phyloP scores from a whole-genome alignment of 2,329 filamentous ascomycete species.

The Alternaria arborescens region DNA sequence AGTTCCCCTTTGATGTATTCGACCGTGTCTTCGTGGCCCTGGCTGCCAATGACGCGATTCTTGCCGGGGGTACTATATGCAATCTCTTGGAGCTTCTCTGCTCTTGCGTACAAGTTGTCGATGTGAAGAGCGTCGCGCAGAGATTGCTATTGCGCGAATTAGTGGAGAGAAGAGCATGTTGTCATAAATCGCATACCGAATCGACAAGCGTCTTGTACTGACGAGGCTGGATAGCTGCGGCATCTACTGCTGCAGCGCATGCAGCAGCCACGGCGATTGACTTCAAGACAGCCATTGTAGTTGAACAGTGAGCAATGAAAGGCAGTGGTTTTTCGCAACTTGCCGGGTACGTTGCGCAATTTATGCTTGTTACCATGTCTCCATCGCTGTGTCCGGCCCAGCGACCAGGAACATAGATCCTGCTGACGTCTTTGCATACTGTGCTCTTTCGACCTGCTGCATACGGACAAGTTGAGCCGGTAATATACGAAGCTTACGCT shows the following conservation, averaged over 20 bases:
- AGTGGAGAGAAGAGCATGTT: not conserved
- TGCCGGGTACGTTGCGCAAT: conserved; percentile 13
- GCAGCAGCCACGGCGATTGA: conserved; percentile 36
- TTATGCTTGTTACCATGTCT: conserved; percentile 20
- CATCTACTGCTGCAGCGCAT: conserved; percentile 29
- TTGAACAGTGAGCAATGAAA: not conserved
- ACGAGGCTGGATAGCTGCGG: conserved; percentile 34
- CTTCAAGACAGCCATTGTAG: conserved; percentile 29
- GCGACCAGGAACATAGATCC: conserved; percentile 17
- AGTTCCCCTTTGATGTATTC: conserved; percentile 48
- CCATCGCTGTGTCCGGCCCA: conserved; percentile 11
- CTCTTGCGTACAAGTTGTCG: conserved; percentile 40
- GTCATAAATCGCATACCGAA: conserved; percentile 25
- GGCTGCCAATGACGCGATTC: conserved; percentile 53
- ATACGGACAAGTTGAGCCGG: conserved; percentile 19
- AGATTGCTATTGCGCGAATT: conserved; percentile 23
- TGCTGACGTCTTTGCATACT: conserved; percentile 19
- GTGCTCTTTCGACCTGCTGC: conserved; percentile 29
- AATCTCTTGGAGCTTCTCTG: conserved; percentile 47
- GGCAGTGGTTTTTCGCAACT: conserved; percentile 2
- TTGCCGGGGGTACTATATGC: conserved; percentile 51
- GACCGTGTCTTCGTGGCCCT: conserved; percentile 53
- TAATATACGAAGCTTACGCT: conserved; percentile 16
- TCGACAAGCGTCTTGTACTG: conserved; percentile 35
- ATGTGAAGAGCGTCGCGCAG: conserved; percentile 36